Evolutionary conservation across 768 basidiomycete species (phyloP).

Genomic region (Lactifluus pinguis): DNA sequence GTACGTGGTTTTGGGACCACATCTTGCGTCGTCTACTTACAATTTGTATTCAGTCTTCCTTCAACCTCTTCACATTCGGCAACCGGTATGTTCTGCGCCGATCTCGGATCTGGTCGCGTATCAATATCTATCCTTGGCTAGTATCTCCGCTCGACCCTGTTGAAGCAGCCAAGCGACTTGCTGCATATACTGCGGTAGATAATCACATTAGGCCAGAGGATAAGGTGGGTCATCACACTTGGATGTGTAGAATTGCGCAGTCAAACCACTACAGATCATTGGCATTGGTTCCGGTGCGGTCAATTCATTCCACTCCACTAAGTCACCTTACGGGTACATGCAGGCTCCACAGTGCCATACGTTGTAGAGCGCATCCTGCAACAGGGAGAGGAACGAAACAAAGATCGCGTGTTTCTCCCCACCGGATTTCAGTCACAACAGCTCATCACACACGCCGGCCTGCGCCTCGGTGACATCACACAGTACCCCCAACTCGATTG

Average conservation of each 20-base stretch:
- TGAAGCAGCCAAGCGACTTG: slow-evolving; percentile 81
- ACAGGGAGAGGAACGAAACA: slow-evolving; percentile 71
- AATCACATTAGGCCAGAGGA: slow-evolving; percentile 75
- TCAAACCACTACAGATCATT: slow-evolving; percentile 49
- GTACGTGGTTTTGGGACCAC: neutral
- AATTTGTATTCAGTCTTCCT: neutral
- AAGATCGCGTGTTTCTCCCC: slow-evolving; percentile 78
- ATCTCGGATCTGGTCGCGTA: neutral
- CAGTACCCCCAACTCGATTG: slow-evolving; percentile 87
- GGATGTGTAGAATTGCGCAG: neutral
- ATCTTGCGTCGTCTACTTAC: neutral
- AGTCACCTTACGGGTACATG: neutral
- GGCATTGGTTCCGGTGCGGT: slow-evolving; percentile 75
- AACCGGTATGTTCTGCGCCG: neutral
- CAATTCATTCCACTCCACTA: neutral
- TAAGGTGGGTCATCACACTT: slow-evolving; percentile 42
- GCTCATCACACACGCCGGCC: slow-evolving; percentile 73
- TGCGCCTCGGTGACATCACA: slow-evolving; percentile 81
- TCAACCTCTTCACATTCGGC: slow-evolving; percentile 5
- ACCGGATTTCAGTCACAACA: slow-evolving; percentile 97
- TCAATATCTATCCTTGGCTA: neutral
- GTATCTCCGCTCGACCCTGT: slow-evolving; percentile 36
- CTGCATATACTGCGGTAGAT: slow-evolving; percentile 93
- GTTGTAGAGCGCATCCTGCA: slow-evolving; percentile 90
- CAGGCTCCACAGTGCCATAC: slow-evolving; percentile 90